Evolutionary conservation across 2,329 filamentous ascomycete species (phyloP), one percentile per base, ranked within the genome.

Genomic region (Tympanopsis confertula): DNA sequence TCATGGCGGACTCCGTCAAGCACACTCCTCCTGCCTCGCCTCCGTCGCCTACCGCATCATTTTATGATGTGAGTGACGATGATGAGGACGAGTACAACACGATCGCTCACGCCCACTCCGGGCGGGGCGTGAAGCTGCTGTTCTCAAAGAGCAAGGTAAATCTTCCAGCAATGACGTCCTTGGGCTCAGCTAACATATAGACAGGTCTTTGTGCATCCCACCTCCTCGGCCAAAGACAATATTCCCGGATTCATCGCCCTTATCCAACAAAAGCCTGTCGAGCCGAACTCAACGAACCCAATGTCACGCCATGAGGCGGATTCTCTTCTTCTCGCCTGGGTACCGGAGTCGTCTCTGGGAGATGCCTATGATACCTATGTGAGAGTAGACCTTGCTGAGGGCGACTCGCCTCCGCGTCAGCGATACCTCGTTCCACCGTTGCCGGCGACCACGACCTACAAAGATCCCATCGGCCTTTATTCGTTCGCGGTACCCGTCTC

Each of bases 81-180:
- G 88, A 94, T 45, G 91, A 96, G 61, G 84, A 82, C 47, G 91
- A 85, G 33, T 98, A 98, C 64, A 85, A 93, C 56, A 96, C 87
- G 14, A 86, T 98, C 51, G 82, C 86, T 4, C 85, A 93, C 53
- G 74, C 77, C 3, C 75, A 74, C 47, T 78, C 77, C 2, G 82
- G 84, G 1, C 76, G 76, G 46, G 91, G 89, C 2, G 91, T 98
- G 35, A 98, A 96, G 62, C 68, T 98, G 20, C 68, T 98, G 13
- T 95, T 83, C 52, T 89, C 87, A 15, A 98, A 98, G 65, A 95
- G 87, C 80, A 98, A 96, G 71, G 84, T 85, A 50, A 35, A 66
- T 52, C 35, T 4, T n/a, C 12, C 29, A 35, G 20, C 22, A 19
- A 35, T 35, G 20, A 13, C 35, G 24, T 18, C 4, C 35, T 20